phyloP scores from a whole-genome alignment of 768 basidiomycete genomes.

The Mycena pura region DNA sequence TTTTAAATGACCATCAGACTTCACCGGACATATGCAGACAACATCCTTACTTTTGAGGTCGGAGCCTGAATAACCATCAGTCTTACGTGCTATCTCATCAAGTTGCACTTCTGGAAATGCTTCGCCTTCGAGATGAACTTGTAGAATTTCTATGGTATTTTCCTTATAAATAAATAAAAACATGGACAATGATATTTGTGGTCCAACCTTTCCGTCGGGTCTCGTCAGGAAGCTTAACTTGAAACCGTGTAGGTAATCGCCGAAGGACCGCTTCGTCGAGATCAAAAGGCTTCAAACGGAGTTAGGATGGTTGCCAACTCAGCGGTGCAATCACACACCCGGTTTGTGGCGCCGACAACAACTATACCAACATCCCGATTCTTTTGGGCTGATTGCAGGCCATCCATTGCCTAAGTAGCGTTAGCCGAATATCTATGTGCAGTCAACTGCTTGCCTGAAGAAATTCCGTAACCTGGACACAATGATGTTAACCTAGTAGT shows the following conservation, averaged over 20 bases:
- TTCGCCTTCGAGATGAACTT: conserved; percentile 6
- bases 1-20: neutral
- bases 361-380: conserved; percentile 25
- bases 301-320: neutral
- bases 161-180: neutral
- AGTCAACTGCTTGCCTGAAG: conserved; percentile 9
- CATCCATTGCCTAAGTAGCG: conserved; percentile 27
- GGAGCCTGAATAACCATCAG: conserved; percentile 17
- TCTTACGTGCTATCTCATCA: conserved; percentile 9
- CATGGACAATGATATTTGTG: conserved; percentile 9
- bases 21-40: neutral
- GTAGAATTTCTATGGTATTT: conserved; percentile 11
- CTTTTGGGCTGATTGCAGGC: conserved; percentile 23
- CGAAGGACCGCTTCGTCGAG: conserved; percentile 26
- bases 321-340: conserved; percentile 16
- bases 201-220: conserved; percentile 9
- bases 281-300: conserved; percentile 20
- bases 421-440: neutral
- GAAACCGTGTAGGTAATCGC: conserved; percentile 3
- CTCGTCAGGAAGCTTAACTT: conserved; percentile 8
- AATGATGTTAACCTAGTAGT: neutral
- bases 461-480: conserved; percentile 22
- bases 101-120: conserved; percentile 1
- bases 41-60: conserved; percentile 24
- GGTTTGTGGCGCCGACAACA: conserved; percentile 28